Evolutionary conservation across 2,329 filamentous ascomycete genomes (phyloP), one percentile per base, ranked within the genome.

Genomic region (Epichloe bromicola): DNA sequence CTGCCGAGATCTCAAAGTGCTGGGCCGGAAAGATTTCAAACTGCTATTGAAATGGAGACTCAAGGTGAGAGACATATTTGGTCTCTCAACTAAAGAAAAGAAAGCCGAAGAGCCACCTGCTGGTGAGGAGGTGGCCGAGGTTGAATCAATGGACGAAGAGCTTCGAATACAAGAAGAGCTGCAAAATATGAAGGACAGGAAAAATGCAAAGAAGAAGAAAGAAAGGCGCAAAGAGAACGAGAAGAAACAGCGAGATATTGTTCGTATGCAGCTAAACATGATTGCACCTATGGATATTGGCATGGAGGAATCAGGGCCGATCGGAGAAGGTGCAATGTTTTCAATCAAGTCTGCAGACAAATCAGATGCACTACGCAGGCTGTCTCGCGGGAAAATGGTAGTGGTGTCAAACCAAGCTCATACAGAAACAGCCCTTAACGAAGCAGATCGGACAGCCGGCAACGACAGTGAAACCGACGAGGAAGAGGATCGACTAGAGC

Each of bases 251-350:
- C 93, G 87, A 59, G 93, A 97, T 57, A 88, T 97, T 54, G 76
- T 95, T n/a, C 83, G 93, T 36, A 85, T 98, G 85, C 93, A 98
- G 67, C 82, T 98, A 73, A 85, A 96, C 70, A 98, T 98, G 93
- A 85, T 84, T 2, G 86, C 89, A 1, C 93, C 93, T 7, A 93
- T 88, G 75, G 93, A 98, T 57, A 95, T 98, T 56, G 93, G 93
- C 61, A 79, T 95, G 70, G 93, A 95, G 63, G 88, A 93, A 67
- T 71, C 79, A 23, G 88, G 88, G 0, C 86, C 87, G 0, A 74
- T 79, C 47, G 90, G 88, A 23, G 83, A 88, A 41, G 86, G 88
- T 44, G 75, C 86, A 30, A 93, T 95, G 74, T 98, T 98, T 65
- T 81, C 81, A 3, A 75, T 97, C 45, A 95, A 89, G 66, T 72